Base-by-base conservation (phyloP, 139 green algal species). In the Coelastrella sp. region DNA sequence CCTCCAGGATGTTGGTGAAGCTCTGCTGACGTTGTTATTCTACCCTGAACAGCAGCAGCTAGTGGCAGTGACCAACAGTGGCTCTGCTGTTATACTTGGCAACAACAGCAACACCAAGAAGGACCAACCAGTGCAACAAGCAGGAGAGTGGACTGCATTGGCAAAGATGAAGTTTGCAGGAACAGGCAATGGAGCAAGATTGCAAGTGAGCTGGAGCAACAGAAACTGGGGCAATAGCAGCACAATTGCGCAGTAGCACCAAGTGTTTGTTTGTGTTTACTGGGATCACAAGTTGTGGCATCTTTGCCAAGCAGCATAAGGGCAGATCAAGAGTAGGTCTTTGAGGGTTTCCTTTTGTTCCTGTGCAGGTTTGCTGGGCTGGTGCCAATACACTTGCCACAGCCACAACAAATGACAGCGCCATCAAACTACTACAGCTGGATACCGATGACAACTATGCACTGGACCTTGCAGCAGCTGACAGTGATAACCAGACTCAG, bases 381-480 rank as follows among this genome's bases (percentile, higher is more conserved):
- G 89, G 79, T 1, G 71, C 86, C 2, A 89, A 95, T 81, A 92
- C 87, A 5, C 89, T 95, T 34, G 91, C 91, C 0, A 88, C 81
- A 1, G 89, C 85, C 15, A 81, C 71, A 35, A 86, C 90, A 23
- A 88, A 83, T 37, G 91, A 94, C 74, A 75, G 41, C 17, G 66
- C 91, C 15, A 88, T 95, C 4, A 85, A 89, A 37, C 84, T 95
- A 85, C 90, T 92, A 82, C 89, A 95, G 68, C 88, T 95, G 17
- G 89, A 94, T 43, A 91, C 87, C 17, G 91, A 95, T 75, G 92
- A 94, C 86, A 95, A 94, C 78, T 94, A 92, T 75, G 69, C 91
- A 27, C 87, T 94, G 69, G 84, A 84, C 41, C 5, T 85, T 21
- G 60, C 64, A 4, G 32, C 37, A 27, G 23, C 30, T 48, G 50